Conservation (phyloP, 257 asterid genomes). For the Rehmannia glutinosa region DNA sequence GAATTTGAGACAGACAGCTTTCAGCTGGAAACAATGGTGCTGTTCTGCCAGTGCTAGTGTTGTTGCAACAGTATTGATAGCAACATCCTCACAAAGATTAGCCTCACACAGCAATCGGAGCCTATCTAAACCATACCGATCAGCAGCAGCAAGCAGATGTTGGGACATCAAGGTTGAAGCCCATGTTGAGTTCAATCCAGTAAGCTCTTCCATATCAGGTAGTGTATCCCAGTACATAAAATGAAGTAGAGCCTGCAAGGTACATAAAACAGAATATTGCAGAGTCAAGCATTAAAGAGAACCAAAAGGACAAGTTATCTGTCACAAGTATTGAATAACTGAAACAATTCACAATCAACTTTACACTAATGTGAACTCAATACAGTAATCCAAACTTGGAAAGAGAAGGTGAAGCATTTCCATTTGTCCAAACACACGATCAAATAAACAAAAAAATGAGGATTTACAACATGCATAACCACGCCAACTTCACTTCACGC, state of each 20-base stretch:
- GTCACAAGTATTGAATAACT: background rate
- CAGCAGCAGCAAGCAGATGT: conserved; percentile 97
- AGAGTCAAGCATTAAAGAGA: background rate
- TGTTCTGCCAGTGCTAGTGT: conserved; percentile 97
- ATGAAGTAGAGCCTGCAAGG: conserved; percentile 76
- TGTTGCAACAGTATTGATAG: conserved; percentile 94
- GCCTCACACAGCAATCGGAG: conserved; percentile 90
- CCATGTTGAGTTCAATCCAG: conserved; percentile 78
- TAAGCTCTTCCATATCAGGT: conserved; percentile 86
- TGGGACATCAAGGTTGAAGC: conserved; percentile 95
- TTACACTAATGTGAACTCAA: background rate
- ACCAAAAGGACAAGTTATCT: conserved; percentile 7
- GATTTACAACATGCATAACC: background rate
- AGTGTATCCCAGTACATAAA: conserved; percentile 82
- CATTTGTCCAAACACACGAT: background rate
- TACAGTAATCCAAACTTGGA: background rate
- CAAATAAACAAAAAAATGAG: background rate
- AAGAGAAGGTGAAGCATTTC: background rate
- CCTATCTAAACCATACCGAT: conserved; percentile 85
- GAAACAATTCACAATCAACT: background rate
- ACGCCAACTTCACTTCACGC: background rate
- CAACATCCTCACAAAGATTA: conserved; percentile 67
- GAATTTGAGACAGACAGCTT: conserved; percentile 79
- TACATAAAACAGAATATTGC: conserved; percentile 2
- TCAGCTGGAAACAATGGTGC: conserved; percentile 90